phyloP scores from a whole-genome alignment of 257 asterid species.

The Solanum dulcamara region DNA sequence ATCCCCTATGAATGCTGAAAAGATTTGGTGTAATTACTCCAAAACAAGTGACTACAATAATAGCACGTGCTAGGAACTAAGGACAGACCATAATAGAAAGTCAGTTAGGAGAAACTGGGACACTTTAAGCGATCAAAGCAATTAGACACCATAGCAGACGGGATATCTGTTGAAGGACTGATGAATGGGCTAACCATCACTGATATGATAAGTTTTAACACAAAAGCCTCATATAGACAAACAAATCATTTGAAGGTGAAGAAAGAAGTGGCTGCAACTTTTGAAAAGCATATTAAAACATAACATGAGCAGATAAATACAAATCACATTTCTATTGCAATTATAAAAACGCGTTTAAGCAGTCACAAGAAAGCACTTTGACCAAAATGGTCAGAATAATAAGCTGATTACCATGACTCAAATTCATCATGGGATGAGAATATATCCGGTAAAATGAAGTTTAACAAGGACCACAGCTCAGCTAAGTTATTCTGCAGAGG shows the following conservation, averaged over 20 bases:
- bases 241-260: background rate
- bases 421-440: slow-evolving; percentile 91
- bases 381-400: background rate
- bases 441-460: slow-evolving; percentile 95
- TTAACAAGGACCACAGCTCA: slow-evolving; percentile 95
- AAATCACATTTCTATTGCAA: slow-evolving; percentile 7
- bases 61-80: background rate
- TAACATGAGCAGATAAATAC: background rate
- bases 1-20: background rate
- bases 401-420: slow-evolving; percentile 71
- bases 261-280: background rate
- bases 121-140: background rate
- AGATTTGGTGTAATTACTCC: background rate
- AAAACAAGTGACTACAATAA: background rate
- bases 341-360: background rate
- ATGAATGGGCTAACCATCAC: background rate
- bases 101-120: background rate
- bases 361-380: background rate
- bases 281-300: background rate
- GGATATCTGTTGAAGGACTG: background rate
- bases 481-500: slow-evolving; percentile 96
- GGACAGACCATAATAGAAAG: background rate
- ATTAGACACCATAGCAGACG: background rate
- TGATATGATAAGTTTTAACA: background rate
- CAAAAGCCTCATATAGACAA: background rate